These are phyloP conservation scores for Picochlorum sp. DNA, from an alignment of 139 green algal species.

Conservation along the genomic window DNA sequence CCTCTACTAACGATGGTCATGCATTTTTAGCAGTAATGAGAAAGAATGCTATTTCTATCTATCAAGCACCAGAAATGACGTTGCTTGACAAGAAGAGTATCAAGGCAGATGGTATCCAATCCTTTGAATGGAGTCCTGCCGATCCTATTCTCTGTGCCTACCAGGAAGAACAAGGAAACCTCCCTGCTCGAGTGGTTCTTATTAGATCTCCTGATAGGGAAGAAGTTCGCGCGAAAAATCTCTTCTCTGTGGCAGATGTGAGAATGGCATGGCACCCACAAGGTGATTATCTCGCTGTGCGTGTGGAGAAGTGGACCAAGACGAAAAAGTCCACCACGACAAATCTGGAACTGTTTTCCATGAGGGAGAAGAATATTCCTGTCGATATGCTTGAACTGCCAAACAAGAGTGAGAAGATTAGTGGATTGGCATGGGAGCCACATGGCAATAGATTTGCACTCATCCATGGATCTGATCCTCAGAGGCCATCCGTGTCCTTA, in stretches of 20 bases:
- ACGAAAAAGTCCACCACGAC: constrained; percentile 92
- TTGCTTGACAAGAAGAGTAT: constrained; percentile 91
- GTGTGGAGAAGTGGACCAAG: constrained; percentile 96
- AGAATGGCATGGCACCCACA: constrained; percentile 90
- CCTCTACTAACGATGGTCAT: constrained; percentile 36
- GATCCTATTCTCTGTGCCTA: constrained; percentile 80
- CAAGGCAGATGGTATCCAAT: constrained; percentile 75
- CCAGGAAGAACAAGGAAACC: constrained; percentile 77
- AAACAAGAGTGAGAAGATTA: constrained; percentile 64
- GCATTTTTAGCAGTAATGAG: constrained; percentile 70
- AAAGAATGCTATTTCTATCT: constrained; percentile 71
- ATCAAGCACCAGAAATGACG: constrained; percentile 71
- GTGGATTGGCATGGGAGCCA: constrained; percentile 91
- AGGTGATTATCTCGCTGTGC: constrained; percentile 92
- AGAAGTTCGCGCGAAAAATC: constrained; percentile 93
- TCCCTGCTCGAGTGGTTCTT: constrained; percentile 71
- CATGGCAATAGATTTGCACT: constrained; percentile 80
- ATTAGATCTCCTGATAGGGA: constrained; percentile 62
- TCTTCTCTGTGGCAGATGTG: constrained; percentile 82
- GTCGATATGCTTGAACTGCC: constrained; percentile 67
- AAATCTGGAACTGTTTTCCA: constrained; percentile 91
- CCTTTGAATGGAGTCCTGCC: constrained; percentile 82
- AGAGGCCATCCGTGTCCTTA: constrained; percentile 72
- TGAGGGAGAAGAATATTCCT: constrained; percentile 31
- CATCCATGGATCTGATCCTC: constrained; percentile 79